A percentile compares a stretch with the other conserved stretches of the same genome.
These are phyloP conservation scores for Candida coquimbonensis DNA, from an alignment of 805 yeast species.

Conservation along the genomic window DNA sequence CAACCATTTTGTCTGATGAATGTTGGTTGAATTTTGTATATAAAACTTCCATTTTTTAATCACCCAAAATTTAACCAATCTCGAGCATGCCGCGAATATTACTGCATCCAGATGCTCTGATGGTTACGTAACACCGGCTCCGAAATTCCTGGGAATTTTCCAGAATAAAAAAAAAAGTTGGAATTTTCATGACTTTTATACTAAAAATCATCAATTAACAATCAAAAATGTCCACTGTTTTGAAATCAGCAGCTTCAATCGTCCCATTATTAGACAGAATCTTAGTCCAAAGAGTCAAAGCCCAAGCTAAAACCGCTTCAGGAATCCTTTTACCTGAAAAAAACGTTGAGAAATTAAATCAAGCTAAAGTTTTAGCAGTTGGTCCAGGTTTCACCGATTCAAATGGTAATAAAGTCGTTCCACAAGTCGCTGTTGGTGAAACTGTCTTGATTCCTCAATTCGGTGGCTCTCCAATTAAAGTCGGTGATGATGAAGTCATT, in stretches of 20 bases:
- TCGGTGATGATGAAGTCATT: constrained; percentile 74
- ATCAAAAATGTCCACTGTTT: constrained; percentile 40
- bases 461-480: constrained; percentile 86
- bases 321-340: constrained; percentile 94
- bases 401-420: constrained; percentile 65
- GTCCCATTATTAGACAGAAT: constrained; percentile 95
- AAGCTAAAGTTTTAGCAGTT: constrained; percentile 86
- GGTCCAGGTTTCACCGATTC: constrained; percentile 87
- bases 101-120: neutral
- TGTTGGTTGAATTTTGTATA: too few species aligned
- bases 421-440: constrained; percentile 85
- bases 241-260: constrained; percentile 80
- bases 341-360: constrained; percentile 89
- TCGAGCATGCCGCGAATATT: neutral
- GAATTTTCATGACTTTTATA: neutral
- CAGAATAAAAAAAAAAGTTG: neutral
- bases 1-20: constrained; percentile 14
- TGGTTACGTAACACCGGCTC: constrained; percentile 1
- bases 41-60: constrained; percentile 11
- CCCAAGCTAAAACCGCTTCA: constrained; percentile 83
- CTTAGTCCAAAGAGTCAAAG: constrained; percentile 89
- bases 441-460: constrained; percentile 89
- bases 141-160: neutral
- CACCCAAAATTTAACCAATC: neutral
- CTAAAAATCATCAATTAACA: too few species aligned